Conservation (phyloP, 441 rosid genomes). For the Viola pubescens region DNA sequence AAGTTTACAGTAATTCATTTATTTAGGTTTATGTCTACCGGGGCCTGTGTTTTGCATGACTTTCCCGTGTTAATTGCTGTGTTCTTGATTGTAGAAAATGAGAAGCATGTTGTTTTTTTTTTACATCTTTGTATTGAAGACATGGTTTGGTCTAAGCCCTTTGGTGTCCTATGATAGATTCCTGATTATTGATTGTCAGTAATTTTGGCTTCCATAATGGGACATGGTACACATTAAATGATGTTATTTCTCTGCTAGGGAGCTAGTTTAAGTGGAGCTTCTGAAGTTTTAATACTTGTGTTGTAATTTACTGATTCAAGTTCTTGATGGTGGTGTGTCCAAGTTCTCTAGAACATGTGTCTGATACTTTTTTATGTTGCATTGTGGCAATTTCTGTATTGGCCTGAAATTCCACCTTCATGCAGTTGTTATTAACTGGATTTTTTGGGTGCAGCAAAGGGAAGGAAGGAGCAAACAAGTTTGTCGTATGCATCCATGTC, state of each 20-base stretch:
- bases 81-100: no score
- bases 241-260: background rate
- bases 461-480: slow-evolving; percentile 22
- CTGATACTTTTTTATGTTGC: background rate
- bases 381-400: background rate
- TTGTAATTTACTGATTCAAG: background rate
- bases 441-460: slow-evolving; percentile 30
- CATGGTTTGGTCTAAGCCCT: no score
- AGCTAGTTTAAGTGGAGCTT: background rate
- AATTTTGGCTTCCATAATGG: background rate
- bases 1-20: no score
- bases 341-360: background rate
- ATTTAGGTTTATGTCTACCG: no score
- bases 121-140: no score
- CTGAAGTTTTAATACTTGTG: background rate
- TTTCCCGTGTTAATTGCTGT: no score
- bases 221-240: background rate
- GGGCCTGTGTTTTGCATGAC: no score
- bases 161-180: background rate
- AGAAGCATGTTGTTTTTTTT: no score
- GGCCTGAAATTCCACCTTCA: background rate
- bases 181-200: background rate
- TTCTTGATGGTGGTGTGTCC: background rate
- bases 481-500: slow-evolving; percentile 20
- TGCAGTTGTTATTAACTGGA: background rate